phyloP scores from a whole-genome alignment of 169 alveolate genomes.

The Eimeria sp. region DNA sequence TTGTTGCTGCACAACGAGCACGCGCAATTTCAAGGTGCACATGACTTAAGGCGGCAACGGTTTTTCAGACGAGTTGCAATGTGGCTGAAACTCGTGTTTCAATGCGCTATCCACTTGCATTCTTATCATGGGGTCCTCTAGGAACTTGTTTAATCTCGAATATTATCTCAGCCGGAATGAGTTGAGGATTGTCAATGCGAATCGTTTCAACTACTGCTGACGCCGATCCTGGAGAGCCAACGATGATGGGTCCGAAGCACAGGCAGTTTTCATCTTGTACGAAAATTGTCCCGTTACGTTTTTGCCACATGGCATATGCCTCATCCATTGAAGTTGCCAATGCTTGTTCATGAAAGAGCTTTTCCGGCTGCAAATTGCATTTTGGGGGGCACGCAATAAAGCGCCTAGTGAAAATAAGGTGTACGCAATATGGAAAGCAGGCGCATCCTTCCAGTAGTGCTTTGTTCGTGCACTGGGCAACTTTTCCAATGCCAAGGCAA shows the following conservation, averaged over 20 bases:
- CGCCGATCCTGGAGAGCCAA: slow-evolving; percentile 80
- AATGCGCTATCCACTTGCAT: slow-evolving; percentile 22
- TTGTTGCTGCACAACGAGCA: slow-evolving; percentile 31
- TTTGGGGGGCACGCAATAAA: neutral
- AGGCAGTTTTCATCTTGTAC: slow-evolving; percentile 95
- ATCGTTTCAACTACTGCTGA: slow-evolving; percentile 92
- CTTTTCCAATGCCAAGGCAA: neutral
- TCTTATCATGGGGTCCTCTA: slow-evolving; percentile 71
- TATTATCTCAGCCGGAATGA: slow-evolving; percentile 89
- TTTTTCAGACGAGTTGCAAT: neutral
- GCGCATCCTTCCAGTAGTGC: neutral
- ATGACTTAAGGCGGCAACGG: neutral
- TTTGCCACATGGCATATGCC: slow-evolving; percentile 84
- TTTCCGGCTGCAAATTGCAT: slow-evolving; percentile 86
- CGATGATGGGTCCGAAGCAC: slow-evolving; percentile 96
- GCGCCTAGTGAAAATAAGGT: neutral
- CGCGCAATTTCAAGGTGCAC: neutral
- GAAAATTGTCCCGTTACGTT: slow-evolving; percentile 87
- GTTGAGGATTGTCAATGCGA: slow-evolving; percentile 94
- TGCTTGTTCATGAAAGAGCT: slow-evolving; percentile 97
- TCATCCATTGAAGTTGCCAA: slow-evolving; percentile 92
- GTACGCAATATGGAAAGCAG: neutral
- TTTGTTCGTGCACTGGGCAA: neutral
- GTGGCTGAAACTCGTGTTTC: neutral
- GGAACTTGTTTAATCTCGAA: slow-evolving; percentile 92